Evolutionary conservation across 805 yeast species (phyloP).

Genomic region (Lipomyces japonicus): DNA sequence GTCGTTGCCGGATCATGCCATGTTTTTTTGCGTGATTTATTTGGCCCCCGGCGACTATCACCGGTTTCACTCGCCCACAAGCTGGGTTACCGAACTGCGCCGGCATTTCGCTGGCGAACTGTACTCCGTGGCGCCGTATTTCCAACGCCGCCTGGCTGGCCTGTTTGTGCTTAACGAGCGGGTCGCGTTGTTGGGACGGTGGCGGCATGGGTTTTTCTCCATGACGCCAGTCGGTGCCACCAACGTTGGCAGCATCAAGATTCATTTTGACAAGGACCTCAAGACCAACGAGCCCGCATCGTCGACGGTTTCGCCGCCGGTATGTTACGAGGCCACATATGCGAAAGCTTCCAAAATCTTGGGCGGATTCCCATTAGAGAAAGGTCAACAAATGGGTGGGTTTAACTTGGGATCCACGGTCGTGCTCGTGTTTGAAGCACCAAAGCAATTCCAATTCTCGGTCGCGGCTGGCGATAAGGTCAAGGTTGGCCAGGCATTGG

Average conservation of each 20-base stretch:
- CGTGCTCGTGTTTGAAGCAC: conserved; percentile 96
- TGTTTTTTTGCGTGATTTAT: conserved; percentile 87
- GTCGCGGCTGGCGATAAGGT: conserved; percentile 72
- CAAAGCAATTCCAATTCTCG: conserved; percentile 66
- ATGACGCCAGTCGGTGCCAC: conserved; percentile 99
- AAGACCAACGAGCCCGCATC: conserved; percentile 58
- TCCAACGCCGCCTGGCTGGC: conserved; percentile 81
- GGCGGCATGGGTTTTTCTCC: conserved; percentile 95
- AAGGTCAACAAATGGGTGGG: conserved; percentile 97
- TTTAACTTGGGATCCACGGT: conserved; percentile 94
- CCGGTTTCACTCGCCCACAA: conserved; percentile 90
- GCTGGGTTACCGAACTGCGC: conserved; percentile 91
- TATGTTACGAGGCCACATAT: conserved; percentile 93
- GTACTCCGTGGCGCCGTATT: conserved; percentile 93
- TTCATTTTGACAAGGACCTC: conserved; percentile 87
- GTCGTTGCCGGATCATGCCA: conserved; percentile 26
- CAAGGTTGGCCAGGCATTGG: conserved; percentile 73
- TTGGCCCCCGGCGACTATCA: conserved; percentile 98
- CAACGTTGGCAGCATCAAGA: conserved; percentile 90
- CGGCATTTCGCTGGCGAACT: conserved; percentile 95
- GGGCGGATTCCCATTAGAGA: conserved; percentile 82
- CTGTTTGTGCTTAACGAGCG: conserved; percentile 90
- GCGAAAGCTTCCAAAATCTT: conserved; percentile 67
- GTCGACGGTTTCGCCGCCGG: conserved; percentile 47
- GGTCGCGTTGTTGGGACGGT: conserved; percentile 89